Evolutionary conservation across 306 rosid genomes (phyloP).

Genomic region (Quercus variabilis): DNA sequence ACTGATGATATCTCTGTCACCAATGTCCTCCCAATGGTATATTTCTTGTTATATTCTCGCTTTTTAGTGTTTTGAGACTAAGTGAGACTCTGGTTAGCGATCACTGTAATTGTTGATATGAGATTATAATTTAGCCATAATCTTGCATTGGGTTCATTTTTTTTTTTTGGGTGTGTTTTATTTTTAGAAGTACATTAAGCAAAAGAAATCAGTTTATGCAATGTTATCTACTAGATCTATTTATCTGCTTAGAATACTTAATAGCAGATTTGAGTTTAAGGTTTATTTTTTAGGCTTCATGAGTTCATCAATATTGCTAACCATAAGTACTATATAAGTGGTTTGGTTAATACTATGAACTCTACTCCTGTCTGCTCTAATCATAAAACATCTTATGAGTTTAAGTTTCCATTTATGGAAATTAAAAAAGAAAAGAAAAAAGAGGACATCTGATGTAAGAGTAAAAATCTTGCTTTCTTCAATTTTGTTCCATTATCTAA

Average conservation of each 20-base stretch:
- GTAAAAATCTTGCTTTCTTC: no score
- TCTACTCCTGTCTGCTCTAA: no score
- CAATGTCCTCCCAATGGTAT: slow-evolving; percentile 62
- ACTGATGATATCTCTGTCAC: slow-evolving; percentile 49
- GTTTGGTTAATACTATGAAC: no score
- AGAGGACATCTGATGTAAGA: no score
- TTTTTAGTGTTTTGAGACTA: no score
- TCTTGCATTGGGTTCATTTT: not conserved
- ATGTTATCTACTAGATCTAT: not conserved
- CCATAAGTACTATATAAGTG: no score
- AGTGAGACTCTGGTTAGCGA: not conserved
- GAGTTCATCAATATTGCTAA: no score
- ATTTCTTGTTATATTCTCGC: not conserved
- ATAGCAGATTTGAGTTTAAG: not conserved
- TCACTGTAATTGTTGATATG: not conserved
- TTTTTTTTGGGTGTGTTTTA: not conserved
- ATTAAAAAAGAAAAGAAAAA: no score
- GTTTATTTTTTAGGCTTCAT: not conserved
- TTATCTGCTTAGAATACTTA: not conserved
- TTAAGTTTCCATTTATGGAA: no score
- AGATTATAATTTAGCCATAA: not conserved
- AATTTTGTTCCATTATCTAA: no score
- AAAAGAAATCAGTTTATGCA: not conserved
- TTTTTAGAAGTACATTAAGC: not conserved
- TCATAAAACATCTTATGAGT: no score